Base-by-base conservation (phyloP, 495 filamentous ascomycete genomes). In the Hypoxylon crocopeplum region DNA sequence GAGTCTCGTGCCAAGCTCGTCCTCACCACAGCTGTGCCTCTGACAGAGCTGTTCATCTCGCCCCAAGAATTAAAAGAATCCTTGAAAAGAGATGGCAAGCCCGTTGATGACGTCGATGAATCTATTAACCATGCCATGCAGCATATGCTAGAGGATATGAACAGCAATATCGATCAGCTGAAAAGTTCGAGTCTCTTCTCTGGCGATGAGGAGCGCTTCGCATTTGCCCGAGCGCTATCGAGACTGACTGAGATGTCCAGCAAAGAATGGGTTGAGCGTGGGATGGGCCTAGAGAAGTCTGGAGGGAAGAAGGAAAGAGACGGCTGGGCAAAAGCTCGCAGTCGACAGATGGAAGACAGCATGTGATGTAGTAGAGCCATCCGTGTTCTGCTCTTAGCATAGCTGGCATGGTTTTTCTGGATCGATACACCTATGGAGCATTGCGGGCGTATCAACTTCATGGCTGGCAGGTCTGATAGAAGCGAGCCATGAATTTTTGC, bases 181-280 rank as follows among this genome's bases (percentile, higher is more conserved):
- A 94, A 96, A 74, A 89, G 88, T 58, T 90, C 85, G 19, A 91
- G 82, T 58, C 82, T 98, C 46, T 98, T 98, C 72, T 90, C 87
- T 7, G 95, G 94, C 12, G 94, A 98, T 45, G 94, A 98, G 79
- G 94, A 98, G 75, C 80, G 90, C 5, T 98, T 98, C 76, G 94
- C 94, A 0, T 98, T 98, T 74, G 92, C 92, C 44, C 79, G 94
- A 16, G 94, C 94, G 5, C 67, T 98, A 59, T 92, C 88, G 25
- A 77, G 94, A 48, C 76, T 98, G 62, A 86, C 75, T 13, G 91
- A 98, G 76, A 98, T 98, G 94, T 92, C 91, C 1, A 93, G 90
- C 62, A 84, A 87, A 72, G 86, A 96, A 69, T 98, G 95, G 95
- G 87, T 98, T 12, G 95, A 98, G 77, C 73, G 90, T 4, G 93